phyloP scores from a whole-genome alignment of 495 filamentous ascomycete genomes.

The Elaphomyces granulatus region DNA sequence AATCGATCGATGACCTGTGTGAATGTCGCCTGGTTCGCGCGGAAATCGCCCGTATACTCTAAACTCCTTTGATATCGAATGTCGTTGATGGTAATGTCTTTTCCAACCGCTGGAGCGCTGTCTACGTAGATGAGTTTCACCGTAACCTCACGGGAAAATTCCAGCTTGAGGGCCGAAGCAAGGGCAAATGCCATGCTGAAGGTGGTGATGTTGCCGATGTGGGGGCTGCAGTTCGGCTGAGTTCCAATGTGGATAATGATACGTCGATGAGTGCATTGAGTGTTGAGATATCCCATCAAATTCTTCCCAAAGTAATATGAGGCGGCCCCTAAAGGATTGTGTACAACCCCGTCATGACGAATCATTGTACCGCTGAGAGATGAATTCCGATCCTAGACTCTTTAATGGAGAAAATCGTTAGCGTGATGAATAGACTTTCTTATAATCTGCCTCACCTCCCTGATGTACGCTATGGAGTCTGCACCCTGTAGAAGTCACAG shows the following conservation, averaged over 20 bases:
- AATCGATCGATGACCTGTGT: constrained; percentile 7
- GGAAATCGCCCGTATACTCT: constrained; percentile 4
- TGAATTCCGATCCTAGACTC: too few relatives aligned
- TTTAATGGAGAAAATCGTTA: too few relatives aligned
- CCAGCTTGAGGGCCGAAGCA: constrained; percentile 9
- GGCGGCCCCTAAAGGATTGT: too few relatives aligned
- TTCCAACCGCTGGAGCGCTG: constrained; percentile 11
- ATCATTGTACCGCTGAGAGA: too few relatives aligned
- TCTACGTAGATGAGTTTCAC: constrained; percentile 17
- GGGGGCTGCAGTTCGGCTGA: constrained; percentile 17
- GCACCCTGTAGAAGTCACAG: too few relatives aligned
- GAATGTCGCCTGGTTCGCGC: constrained; percentile 6
- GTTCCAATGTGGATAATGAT: constrained; percentile 14
- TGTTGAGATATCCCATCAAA: constrained; percentile 4
- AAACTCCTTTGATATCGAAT: constrained; percentile 16
- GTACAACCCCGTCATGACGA: too few relatives aligned
- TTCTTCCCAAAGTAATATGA: constrained; percentile 8
- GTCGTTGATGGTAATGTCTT: constrained; percentile 6
- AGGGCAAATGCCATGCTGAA: constrained; percentile 16
- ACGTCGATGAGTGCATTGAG: constrained; percentile 9
- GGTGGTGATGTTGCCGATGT: constrained; percentile 14
- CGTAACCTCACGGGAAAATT: constrained; percentile 5
- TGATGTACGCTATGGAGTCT: too few relatives aligned
- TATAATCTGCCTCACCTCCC: too few relatives aligned
- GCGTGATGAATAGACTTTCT: too few relatives aligned